These are phyloP conservation scores for Pythium sp. DNA, from an alignment of 352 stramenopile species.

Conservation along the genomic window DNA sequence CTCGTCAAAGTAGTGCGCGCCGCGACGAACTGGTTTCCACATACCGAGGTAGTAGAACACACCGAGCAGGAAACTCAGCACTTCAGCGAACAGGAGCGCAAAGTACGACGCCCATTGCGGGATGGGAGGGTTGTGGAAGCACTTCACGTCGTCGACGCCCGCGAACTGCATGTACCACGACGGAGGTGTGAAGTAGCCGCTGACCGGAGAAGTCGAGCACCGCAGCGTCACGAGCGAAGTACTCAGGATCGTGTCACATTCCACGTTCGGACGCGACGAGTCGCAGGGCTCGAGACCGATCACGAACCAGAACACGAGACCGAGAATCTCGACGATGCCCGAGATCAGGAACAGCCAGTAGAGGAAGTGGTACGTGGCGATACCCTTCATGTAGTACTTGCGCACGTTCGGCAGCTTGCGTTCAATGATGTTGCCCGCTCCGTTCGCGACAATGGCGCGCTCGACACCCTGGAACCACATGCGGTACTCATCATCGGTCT, in stretches of 20 bases:
- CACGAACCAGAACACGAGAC: constrained; percentile 80
- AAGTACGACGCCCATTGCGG: constrained; percentile 84
- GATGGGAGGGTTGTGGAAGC: constrained; percentile 74
- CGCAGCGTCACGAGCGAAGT: constrained; percentile 28
- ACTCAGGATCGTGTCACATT: constrained; percentile 60
- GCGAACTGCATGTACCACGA: constrained; percentile 76
- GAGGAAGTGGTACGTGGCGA: constrained; percentile 65
- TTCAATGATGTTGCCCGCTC: constrained; percentile 83
- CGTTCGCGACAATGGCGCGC: constrained; percentile 62
- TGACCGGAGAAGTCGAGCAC: constrained; percentile 33
- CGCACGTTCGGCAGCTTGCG: constrained; percentile 85
- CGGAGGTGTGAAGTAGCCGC: constrained; percentile 62
- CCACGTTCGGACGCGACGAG: constrained; percentile 35
- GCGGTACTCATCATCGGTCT: constrained; percentile 80
- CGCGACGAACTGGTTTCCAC: constrained; percentile 86
- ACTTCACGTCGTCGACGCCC: constrained; percentile 69
- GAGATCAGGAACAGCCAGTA: constrained; percentile 80
- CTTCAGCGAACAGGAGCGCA: constrained; percentile 56
- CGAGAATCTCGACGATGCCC: constrained; percentile 66
- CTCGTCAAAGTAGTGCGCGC: constrained; percentile 86
- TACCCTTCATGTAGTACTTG: constrained; percentile 89
- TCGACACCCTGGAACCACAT: constrained; percentile 86
- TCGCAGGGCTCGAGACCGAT: constrained; percentile 78
- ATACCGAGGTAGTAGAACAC: constrained; percentile 87
- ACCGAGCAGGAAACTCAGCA: constrained; percentile 67